phyloP scores from a whole-genome alignment of 2,329 filamentous ascomycete species.

The Podosphaera aphanis region DNA sequence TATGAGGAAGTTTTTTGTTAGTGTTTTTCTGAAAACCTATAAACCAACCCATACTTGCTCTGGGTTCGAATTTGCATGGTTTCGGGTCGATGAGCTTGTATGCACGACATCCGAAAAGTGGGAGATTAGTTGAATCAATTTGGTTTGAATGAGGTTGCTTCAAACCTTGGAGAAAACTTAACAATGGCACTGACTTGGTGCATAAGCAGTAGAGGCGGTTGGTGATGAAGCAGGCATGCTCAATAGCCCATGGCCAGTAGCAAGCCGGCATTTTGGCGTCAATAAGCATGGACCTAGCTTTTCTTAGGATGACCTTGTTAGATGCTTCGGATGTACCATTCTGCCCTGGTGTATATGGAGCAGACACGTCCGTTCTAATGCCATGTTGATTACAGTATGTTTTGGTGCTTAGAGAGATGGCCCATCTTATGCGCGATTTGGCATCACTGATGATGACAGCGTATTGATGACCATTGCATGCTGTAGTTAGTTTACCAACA shows the following conservation, averaged over 20 bases:
- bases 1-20: not conserved
- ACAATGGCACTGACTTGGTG: not conserved
- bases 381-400: not conserved
- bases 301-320: not conserved
- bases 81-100: not conserved
- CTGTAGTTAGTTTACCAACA: not conserved
- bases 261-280: not conserved
- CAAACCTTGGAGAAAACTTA: not conserved
- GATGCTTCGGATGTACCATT: not conserved
- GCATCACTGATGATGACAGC: not conserved
- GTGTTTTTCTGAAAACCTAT: not conserved
- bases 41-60: not conserved
- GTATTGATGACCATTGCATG: not conserved
- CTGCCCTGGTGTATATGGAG: not conserved
- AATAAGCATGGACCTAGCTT: not conserved
- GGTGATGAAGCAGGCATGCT: not conserved
- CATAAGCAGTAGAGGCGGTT: not conserved
- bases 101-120: not conserved
- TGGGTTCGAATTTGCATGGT: not conserved
- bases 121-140: not conserved
- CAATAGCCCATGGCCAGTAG: not conserved
- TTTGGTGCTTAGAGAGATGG: not conserved
- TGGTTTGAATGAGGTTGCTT: not conserved
- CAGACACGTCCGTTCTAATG: not conserved
- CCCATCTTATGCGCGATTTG: not conserved